Percentiles rank a stretch among this genome's conserved stretches.
Evolutionary conservation across 768 basidiomycete genomes (phyloP).

Genomic region (Boletus bicolor): DNA sequence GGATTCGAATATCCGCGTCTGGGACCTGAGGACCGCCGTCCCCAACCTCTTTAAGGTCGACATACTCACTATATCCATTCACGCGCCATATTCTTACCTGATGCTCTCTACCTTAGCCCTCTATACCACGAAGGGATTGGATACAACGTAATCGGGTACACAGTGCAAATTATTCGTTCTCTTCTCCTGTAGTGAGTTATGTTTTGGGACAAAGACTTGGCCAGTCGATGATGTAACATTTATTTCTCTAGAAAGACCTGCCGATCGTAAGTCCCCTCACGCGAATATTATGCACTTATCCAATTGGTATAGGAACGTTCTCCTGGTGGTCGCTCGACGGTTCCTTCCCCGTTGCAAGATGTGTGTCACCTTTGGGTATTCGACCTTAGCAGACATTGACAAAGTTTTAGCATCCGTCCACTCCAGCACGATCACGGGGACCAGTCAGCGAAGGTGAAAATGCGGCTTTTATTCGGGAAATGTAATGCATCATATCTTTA

Average conservation of each 20-base stretch:
- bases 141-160: no score
- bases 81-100: neutral
- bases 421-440: neutral
- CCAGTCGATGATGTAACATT: neutral
- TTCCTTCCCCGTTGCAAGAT: neutral
- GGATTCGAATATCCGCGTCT: constrained; percentile 15
- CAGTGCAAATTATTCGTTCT: neutral
- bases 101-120: constrained; percentile 1
- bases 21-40: constrained; percentile 12
- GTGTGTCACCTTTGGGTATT: neutral
- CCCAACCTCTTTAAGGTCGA: constrained; percentile 11
- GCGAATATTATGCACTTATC: neutral
- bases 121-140: no score
- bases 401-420: constrained; percentile 1
- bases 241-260: neutral
- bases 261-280: neutral
- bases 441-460: neutral
- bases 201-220: neutral
- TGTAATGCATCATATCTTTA: constrained; percentile 1
- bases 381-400: neutral
- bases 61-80: neutral
- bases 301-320: neutral
- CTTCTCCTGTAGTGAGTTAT: neutral
- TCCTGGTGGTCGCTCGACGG: neutral
- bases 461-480: constrained; percentile 3